phyloP scores from a whole-genome alignment of 2,329 filamentous ascomycete species.

The Microsporum canis region DNA sequence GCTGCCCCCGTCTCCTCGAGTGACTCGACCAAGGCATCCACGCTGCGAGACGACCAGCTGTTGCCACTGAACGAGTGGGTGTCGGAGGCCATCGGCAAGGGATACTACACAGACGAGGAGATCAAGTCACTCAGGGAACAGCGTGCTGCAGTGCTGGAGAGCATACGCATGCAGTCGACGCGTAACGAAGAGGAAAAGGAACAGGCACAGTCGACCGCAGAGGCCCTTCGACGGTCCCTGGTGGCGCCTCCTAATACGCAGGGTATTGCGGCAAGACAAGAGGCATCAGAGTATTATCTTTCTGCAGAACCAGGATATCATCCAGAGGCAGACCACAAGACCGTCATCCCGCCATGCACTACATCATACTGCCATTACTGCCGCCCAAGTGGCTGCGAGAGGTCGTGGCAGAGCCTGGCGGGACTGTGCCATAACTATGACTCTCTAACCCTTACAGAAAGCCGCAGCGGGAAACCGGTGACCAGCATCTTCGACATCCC shows the following conservation, averaged over 20 bases:
- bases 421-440: background rate
- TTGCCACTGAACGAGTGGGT: conserved; percentile 29
- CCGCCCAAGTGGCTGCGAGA: background rate
- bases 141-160: conserved; percentile 24
- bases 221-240: background rate
- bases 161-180: conserved; percentile 8
- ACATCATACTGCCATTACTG: background rate
- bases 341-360: conserved; percentile 3
- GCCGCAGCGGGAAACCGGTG: background rate
- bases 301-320: background rate
- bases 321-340: background rate
- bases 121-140: conserved; percentile 32
- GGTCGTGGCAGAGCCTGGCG: conserved; percentile 5
- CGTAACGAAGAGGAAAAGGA: background rate
- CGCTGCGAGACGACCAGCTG: conserved; percentile 10
- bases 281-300: background rate
- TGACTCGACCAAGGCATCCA: conserved; percentile 47
- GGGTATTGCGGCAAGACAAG: background rate
- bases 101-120: conserved; percentile 35
- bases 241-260: background rate
- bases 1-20: conserved; percentile 52
- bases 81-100: conserved; percentile 31
- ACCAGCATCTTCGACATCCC: conserved; percentile 4
- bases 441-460: background rate
- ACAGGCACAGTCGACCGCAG: background rate